phyloP scores from a whole-genome alignment of 306 rosid genomes.

The Astragalus membranaceus region DNA sequence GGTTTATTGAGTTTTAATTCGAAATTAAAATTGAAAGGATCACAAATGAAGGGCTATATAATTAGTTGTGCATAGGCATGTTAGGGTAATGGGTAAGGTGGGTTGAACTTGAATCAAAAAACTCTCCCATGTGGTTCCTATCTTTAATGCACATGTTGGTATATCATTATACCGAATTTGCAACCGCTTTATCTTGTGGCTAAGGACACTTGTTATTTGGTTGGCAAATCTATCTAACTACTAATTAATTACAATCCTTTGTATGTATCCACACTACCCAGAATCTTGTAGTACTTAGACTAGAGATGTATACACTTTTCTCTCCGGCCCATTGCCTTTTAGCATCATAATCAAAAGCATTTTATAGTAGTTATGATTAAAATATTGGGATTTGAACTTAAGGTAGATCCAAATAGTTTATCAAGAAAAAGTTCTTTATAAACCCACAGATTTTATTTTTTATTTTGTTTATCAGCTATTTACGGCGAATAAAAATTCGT shows the following conservation, averaged over 20 bases:
- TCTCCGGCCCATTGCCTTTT: neutral
- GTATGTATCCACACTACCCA: conserved; percentile 19
- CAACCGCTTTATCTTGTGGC: conserved; percentile 38
- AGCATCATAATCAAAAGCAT: neutral
- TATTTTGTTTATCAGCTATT: too few species aligned
- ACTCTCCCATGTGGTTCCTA: conserved; percentile 49
- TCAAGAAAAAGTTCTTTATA: neutral
- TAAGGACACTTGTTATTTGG: conserved; percentile 30
- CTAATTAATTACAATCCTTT: conserved; percentile 24
- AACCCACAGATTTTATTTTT: neutral
- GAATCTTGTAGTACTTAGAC: neutral
- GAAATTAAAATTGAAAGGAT: neutral
- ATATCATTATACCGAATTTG: conserved; percentile 42
- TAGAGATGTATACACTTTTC: neutral
- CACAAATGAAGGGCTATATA: neutral
- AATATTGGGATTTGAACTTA: neutral
- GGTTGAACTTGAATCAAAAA: conserved; percentile 15
- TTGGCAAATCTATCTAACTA: conserved; percentile 28
- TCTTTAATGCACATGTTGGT: conserved; percentile 54
- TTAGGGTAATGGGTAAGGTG: conserved; percentile 33
- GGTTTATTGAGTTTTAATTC: neutral
- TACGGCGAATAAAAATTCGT: too few species aligned
- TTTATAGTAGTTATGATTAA: neutral
- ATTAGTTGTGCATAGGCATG: conserved; percentile 18
- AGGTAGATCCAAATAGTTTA: neutral